Evolutionary conservation across 2,329 filamentous ascomycete genomes (phyloP).

Genomic region (Venturia pyrina): DNA sequence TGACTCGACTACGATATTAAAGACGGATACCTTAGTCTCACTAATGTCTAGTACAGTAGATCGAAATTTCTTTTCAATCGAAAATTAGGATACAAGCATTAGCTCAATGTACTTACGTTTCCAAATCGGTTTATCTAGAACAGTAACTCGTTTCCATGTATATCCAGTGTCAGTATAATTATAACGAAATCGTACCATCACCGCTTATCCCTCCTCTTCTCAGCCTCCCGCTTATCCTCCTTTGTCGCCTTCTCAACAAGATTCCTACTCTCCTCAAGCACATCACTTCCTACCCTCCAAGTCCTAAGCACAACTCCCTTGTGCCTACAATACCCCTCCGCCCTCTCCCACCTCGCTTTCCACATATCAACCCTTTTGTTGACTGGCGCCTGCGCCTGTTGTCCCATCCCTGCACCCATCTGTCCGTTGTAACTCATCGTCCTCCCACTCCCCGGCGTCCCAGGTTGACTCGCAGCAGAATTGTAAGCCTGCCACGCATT

Average conservation of each 20-base stretch:
- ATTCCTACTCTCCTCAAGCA: conserved; percentile 53
- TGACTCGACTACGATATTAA: too few relatives aligned
- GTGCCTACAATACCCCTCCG: conserved; percentile 52
- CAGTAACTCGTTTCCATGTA: too few relatives aligned
- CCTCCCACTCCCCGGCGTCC: not conserved
- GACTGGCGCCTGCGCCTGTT: conserved; percentile 18
- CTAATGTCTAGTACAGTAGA: too few relatives aligned
- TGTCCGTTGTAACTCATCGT: not conserved
- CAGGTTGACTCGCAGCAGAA: conserved; percentile 19
- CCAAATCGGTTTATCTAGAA: too few relatives aligned
- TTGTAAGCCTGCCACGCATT: conserved; percentile 16
- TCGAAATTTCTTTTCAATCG: too few relatives aligned
- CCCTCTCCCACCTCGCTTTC: conserved; percentile 56
- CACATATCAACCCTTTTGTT: conserved; percentile 68
- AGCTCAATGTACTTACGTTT: too few relatives aligned
- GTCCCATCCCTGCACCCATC: not conserved
- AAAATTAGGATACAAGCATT: too few relatives aligned
- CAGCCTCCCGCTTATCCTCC: conserved; percentile 33
- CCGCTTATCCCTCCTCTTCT: not conserved
- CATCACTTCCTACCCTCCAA: conserved; percentile 65
- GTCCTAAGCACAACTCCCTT: conserved; percentile 59
- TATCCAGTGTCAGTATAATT: not conserved
- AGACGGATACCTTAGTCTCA: too few relatives aligned
- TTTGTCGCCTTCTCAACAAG: conserved; percentile 49
- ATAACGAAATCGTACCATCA: not conserved